phyloP scores from a whole-genome alignment of 805 yeast species.

The Kuraishia piskuri region DNA sequence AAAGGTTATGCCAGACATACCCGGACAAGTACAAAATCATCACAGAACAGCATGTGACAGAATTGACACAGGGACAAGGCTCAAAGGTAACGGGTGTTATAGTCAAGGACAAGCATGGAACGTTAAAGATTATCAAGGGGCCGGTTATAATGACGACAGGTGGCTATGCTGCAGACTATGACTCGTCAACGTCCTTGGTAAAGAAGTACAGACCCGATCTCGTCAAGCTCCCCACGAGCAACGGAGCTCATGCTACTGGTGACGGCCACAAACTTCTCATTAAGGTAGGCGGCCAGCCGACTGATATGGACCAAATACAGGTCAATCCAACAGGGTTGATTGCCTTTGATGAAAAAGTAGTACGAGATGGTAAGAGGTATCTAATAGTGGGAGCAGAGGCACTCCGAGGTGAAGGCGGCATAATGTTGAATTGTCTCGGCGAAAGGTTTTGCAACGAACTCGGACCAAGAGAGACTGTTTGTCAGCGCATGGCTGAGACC shows the following conservation, averaged over 20 bases:
- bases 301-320: conserved; percentile 58
- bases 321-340: conserved; percentile 64
- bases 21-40: conserved; percentile 27
- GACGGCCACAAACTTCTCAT: conserved; percentile 53
- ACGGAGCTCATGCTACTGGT: conserved; percentile 54
- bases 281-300: conserved; percentile 42
- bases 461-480: conserved; percentile 46
- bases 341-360: conserved; percentile 34
- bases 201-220: conserved; percentile 52
- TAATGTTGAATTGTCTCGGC: conserved; percentile 35
- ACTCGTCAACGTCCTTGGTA: conserved; percentile 35
- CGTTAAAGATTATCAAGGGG: conserved; percentile 28
- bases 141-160: conserved; percentile 60
- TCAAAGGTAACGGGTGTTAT: conserved; percentile 17
- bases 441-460: conserved; percentile 7
- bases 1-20: conserved; percentile 31
- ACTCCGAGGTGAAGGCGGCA: conserved; percentile 58
- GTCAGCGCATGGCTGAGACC: conserved; percentile 44
- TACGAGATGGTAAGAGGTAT: conserved; percentile 14
- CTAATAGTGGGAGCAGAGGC: conserved; percentile 56
- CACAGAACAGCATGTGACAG: conserved; percentile 28
- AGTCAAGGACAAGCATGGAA: conserved; percentile 20
- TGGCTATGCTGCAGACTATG: conserved; percentile 60
- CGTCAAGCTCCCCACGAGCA: conserved; percentile 47
- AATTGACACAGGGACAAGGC: conserved; percentile 22